Evolutionary conservation across 441 rosid genomes (phyloP).

Genomic region (Syzygium syzygioides): DNA sequence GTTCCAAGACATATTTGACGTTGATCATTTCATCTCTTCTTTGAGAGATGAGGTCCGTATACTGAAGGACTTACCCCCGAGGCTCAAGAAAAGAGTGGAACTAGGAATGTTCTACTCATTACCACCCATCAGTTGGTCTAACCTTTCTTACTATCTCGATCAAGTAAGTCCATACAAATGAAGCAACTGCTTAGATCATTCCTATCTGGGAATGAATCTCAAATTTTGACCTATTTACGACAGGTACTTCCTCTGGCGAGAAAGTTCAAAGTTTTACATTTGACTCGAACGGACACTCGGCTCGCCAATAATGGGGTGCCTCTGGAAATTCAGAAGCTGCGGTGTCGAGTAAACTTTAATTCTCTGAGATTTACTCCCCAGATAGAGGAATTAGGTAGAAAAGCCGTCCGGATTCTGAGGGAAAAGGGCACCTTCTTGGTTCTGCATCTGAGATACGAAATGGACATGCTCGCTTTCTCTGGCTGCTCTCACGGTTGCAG

Average conservation of each 20-base stretch:
- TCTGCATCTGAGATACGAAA: slow-evolving; percentile 69
- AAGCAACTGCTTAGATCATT: background rate
- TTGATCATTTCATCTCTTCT: slow-evolving; percentile 61
- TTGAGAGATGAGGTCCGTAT: slow-evolving; percentile 74
- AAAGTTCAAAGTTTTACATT: slow-evolving; percentile 54
- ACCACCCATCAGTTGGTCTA: slow-evolving; percentile 75
- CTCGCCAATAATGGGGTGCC: slow-evolving; percentile 66
- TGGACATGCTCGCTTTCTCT: slow-evolving; percentile 76
- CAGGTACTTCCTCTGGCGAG: slow-evolving; percentile 65
- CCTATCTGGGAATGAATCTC: background rate
- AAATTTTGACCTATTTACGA: slow-evolving; percentile 9
- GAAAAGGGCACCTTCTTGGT: slow-evolving; percentile 66
- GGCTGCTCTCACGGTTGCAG: slow-evolving; percentile 73
- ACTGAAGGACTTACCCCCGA: slow-evolving; percentile 57
- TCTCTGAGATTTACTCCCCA: slow-evolving; percentile 53
- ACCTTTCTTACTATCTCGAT: slow-evolving; percentile 55
- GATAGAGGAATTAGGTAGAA: slow-evolving; percentile 65
- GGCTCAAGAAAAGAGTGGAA: slow-evolving; percentile 52
- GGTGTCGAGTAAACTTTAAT: slow-evolving; percentile 61
- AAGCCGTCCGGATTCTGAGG: slow-evolving; percentile 45
- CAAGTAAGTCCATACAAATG: slow-evolving; percentile 29
- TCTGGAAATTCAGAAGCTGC: slow-evolving; percentile 55
- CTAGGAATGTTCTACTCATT: slow-evolving; percentile 39
- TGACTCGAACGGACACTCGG: slow-evolving; percentile 60
- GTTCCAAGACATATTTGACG: slow-evolving; percentile 66